Base-by-base conservation (phyloP, 768 basidiomycete species). In the Tulasnella sp. region DNA sequence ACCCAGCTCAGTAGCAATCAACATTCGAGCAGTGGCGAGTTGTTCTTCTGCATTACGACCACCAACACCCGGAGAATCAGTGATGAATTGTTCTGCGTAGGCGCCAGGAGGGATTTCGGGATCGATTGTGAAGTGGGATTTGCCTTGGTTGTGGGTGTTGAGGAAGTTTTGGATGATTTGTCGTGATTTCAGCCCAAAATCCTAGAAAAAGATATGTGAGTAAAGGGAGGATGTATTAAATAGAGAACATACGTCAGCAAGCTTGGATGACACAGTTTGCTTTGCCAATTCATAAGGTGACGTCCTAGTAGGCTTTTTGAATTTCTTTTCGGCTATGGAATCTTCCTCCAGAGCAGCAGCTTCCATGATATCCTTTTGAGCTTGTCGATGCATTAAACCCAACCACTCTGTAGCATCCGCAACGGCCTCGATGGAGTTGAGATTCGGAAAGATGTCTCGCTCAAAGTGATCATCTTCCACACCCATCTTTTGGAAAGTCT, bases 351-450 rank as follows among this genome's bases (percentile, higher is more conserved):
- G 57, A 46, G 58, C 61, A 20, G 57, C 32, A 32, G 57, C 59
- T 52, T 66, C 63, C n/a, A 37, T 43, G 13, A 64, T 59, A 46
- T 67, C 75, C 58, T 77, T 72, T 62, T 83, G 79, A 63, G 75
- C 75, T 55, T 78, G 75, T 59, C 84, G 82, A 67, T 88, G 86
- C 64, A 83, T 85, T 74, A 89, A 76, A 20, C 75, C 68, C 42
- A 99, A 63, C 90, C 90, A 99, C 61, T 92, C 92, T 0, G 83
- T 82, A 8, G 84, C 77, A 59, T 99, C 95, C 3, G 85, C 80
- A 19, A 92, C 83, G 55, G 86, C 74, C 65, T 99, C 95, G 35
- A 91, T 81, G 48, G 78, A 80, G 57, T 87, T 81, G 33, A 84
- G 71, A 56, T 75, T 74, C 32, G 77, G 72, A 53, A 72, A 65